phyloP scores from a whole-genome alignment of 2,329 filamentous ascomycete genomes.

The Neocatenulostroma microsporum region DNA sequence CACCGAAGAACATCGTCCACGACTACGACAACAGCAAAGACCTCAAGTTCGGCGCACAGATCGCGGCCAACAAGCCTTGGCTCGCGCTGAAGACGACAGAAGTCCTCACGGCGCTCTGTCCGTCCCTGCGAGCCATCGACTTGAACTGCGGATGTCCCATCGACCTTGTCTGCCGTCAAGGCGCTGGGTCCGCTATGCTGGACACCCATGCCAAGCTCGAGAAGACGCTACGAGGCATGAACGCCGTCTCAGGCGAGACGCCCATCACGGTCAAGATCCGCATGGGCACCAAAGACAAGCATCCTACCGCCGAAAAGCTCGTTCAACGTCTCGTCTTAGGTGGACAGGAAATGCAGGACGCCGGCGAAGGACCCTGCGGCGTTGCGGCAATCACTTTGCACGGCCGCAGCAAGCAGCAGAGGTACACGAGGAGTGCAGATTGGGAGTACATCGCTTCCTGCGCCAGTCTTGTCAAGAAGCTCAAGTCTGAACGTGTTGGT shows the following conservation, averaged over 20 bases:
- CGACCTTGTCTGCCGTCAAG: constrained; percentile 81
- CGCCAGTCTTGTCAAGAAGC: constrained; percentile 70
- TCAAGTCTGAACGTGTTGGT: constrained; percentile 61
- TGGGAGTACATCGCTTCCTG: constrained; percentile 93
- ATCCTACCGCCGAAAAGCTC: constrained; percentile 71
- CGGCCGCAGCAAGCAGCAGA: constrained; percentile 84
- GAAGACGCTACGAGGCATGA: constrained; percentile 95
- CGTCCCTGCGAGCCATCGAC: constrained; percentile 82
- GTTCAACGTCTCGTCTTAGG: constrained; percentile 79
- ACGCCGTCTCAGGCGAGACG: constrained; percentile 77
- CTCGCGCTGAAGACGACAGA: constrained; percentile 83
- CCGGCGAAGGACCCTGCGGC: constrained; percentile 64
- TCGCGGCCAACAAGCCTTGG: constrained; percentile 88
- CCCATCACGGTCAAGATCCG: constrained; percentile 94
- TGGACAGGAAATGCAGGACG: constrained; percentile 59
- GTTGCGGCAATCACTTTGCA: constrained; percentile 95
- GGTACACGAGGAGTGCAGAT: constrained; percentile 86
- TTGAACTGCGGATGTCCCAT: constrained; percentile 97
- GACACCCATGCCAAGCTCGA: constrained; percentile 81
- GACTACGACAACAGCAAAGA: constrained; percentile 78
- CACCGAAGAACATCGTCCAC: constrained; percentile 53
- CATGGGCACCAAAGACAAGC: constrained; percentile 74
- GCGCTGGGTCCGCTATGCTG: constrained; percentile 85
- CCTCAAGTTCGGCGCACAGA: constrained; percentile 83
- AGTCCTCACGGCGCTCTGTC: constrained; percentile 65